Conservation (phyloP, 2,329 filamentous ascomycete species). For the Tolypocladium capitatum region DNA sequence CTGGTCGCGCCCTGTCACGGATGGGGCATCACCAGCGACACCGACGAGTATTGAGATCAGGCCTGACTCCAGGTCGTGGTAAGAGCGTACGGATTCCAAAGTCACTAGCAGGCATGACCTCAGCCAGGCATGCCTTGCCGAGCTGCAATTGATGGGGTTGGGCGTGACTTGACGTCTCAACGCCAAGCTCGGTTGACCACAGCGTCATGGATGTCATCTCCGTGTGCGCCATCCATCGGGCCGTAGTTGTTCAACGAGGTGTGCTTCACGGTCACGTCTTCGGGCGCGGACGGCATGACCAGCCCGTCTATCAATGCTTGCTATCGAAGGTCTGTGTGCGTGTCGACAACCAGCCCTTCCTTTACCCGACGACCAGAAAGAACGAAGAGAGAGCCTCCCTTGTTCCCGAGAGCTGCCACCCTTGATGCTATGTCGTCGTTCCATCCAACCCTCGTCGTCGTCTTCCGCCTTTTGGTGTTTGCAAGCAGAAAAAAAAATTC, state of each 20-base stretch:
- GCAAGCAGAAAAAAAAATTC: constrained; percentile 8
- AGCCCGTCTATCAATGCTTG: constrained; percentile 4
- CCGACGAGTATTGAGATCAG: not conserved
- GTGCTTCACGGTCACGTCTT: not conserved
- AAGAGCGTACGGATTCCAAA: not conserved
- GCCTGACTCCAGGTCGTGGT: not conserved
- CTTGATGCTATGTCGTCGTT: not conserved
- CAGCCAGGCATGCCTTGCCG: not conserved
- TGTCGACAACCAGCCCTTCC: not conserved
- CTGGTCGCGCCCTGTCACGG: no score
- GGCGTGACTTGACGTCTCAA: not conserved
- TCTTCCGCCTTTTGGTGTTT: not conserved
- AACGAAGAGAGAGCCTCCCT: not conserved
- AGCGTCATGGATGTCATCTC: not conserved
- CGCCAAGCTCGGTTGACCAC: not conserved
- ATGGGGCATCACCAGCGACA: not conserved
- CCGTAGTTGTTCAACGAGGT: not conserved
- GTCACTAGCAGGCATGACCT: not conserved
- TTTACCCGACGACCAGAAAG: no score
- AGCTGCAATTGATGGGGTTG: not conserved
- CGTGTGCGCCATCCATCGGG: not conserved
- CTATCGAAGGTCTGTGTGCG: constrained; percentile 1
- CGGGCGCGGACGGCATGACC: not conserved
- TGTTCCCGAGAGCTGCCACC: not conserved
- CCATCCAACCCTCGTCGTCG: not conserved